phyloP scores from a whole-genome alignment of 2,329 filamentous ascomycete species.

The Beauveria sp. region DNA sequence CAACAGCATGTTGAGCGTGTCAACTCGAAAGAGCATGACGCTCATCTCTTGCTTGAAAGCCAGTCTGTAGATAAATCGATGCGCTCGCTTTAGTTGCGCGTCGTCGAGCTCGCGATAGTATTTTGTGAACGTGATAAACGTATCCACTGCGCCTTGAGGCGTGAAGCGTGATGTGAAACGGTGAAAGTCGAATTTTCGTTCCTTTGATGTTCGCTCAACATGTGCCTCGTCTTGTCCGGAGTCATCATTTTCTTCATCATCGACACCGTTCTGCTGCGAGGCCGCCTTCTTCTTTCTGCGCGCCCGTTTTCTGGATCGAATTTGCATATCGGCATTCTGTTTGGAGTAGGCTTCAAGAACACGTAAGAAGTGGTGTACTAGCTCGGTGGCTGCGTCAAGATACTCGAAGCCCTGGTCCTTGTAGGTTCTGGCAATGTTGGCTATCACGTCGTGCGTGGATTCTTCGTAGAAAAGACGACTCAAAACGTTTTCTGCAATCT shows the following conservation, averaged over 20 bases:
- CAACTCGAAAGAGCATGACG: constrained; percentile 81
- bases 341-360: constrained; percentile 92
- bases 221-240: constrained; percentile 63
- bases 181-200: constrained; percentile 91
- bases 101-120: constrained; percentile 75
- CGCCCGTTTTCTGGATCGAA: constrained; percentile 70
- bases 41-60: constrained; percentile 93
- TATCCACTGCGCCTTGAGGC: constrained; percentile 78
- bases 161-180: constrained; percentile 75
- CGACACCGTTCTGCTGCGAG: constrained; percentile 18
- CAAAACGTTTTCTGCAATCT: constrained; percentile 95
- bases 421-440: constrained; percentile 74
- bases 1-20: constrained; percentile 82
- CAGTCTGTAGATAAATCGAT: constrained; percentile 88
- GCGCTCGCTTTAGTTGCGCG: constrained; percentile 79
- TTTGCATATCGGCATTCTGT: constrained; percentile 87
- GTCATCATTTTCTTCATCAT: constrained; percentile 57
- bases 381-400: constrained; percentile 82
- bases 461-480: constrained; percentile 99
- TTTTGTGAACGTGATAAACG: constrained; percentile 71
- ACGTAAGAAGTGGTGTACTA: constrained; percentile 83
- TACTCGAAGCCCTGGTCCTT: constrained; percentile 93
- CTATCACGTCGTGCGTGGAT: constrained; percentile 79
- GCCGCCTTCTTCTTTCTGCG: constrained; percentile 61
- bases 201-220: constrained; percentile 63